Evolutionary conservation across 2,329 filamentous ascomycete genomes (phyloP), one percentile per base, ranked within the genome.

Genomic region (Cladosporium velox): DNA sequence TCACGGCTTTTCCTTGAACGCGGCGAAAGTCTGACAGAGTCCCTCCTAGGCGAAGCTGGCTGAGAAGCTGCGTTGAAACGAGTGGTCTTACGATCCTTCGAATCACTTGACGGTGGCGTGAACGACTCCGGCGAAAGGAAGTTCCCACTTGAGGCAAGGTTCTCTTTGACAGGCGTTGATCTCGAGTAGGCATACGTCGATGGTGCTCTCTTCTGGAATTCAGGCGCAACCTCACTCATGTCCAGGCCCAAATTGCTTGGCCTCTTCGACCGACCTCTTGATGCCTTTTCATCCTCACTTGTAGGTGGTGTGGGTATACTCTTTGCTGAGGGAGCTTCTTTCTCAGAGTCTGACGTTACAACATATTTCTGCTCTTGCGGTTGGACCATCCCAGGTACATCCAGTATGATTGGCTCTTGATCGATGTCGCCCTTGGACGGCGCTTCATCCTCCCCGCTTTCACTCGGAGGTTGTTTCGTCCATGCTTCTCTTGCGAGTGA

Each of bases 381-480:
- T 32, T 70, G 67, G 65, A 67, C 60, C 34, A 66, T 67, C 26
- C 62, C 74, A 66, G 69, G 71, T 15, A 90, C 85, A 65, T 90
- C 87, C 65, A 89, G 78, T 28, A 93, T 80, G 59, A 93, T 81
- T 14, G 87, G 88, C 30, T 88, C 79, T 73, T 93, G 91, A 62
- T 93, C 89, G 66, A 89, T 77, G 6, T 86, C 84, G 47, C 91
- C 91, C 65, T 86, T 85, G 66, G 84, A 84, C 59, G 83, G 82
- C 32, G 86, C 83, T 66, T 89, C 86, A 70, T 89, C 88, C 64
- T 74, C 65, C 80, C 82, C 64, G 69, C 72, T 52, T 70, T 75
- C 60, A 70, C 70, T 70, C 44, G 76, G 67, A 41, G 77, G 70
- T 38, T 73, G 70, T 32, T 78, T 77, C 52, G 76, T 72, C 30